These are phyloP conservation scores for Leccinum rimulosum DNA, from an alignment of 768 basidiomycete genomes.

Conservation along the genomic window DNA sequence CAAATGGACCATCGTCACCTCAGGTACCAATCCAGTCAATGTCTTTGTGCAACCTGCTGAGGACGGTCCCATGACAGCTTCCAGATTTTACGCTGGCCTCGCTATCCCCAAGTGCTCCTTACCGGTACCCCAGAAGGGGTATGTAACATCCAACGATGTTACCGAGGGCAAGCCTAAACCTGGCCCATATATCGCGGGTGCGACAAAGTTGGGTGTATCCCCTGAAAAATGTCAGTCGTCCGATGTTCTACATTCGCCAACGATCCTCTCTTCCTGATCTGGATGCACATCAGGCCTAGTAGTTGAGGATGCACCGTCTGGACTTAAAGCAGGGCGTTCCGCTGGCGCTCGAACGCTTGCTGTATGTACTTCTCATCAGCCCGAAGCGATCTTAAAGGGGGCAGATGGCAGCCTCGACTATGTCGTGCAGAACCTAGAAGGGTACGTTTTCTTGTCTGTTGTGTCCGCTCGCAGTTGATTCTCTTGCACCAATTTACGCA, in stretches of 20 bases:
- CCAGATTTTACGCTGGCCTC: slow-evolving; percentile 63
- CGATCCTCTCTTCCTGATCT: not conserved
- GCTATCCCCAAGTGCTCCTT: slow-evolving; percentile 66
- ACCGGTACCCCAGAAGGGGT: slow-evolving; percentile 52
- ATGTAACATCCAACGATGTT: slow-evolving; percentile 66
- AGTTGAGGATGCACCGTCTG: slow-evolving; percentile 87
- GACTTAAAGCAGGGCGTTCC: slow-evolving; percentile 69
- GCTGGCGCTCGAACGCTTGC: slow-evolving; percentile 77
- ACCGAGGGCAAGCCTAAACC: slow-evolving; percentile 85
- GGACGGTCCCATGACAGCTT: slow-evolving; percentile 46
- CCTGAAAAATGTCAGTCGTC: slow-evolving; percentile 51
- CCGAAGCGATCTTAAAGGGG: slow-evolving; percentile 48
- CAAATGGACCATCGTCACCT: slow-evolving; percentile 83
- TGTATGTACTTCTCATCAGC: slow-evolving; percentile 77
- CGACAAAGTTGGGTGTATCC: slow-evolving; percentile 48
- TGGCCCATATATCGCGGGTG: slow-evolving; percentile 82
- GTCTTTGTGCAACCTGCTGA: not conserved
- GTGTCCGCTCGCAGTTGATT: not conserved
- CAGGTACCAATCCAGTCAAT: slow-evolving; percentile 39
- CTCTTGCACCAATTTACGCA: not conserved
- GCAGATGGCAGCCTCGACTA: slow-evolving; percentile 47
- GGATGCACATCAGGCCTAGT: slow-evolving; percentile 60
- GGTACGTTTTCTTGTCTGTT: slow-evolving; percentile 40
- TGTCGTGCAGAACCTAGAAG: slow-evolving; percentile 65
- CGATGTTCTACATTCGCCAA: not conserved